Base-by-base conservation (phyloP, 148 eudicot species). In the Heliamphora exappendiculata region DNA sequence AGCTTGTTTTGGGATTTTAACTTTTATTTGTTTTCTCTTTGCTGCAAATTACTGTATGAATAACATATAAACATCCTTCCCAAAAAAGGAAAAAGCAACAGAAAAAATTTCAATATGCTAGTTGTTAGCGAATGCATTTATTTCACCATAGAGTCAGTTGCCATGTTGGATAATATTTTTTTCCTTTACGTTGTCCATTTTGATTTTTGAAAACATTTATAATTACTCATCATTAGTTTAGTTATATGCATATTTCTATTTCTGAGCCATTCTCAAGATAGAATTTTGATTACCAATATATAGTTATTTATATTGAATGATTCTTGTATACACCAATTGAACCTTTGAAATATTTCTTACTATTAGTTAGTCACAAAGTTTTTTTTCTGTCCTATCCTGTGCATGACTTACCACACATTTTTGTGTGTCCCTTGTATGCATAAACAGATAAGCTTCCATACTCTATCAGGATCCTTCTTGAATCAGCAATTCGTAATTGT, bases 401-500 rank as follows among this genome's bases (percentile, higher is more conserved):
- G 47, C 1, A n/a, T 7, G 58, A 63, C 70, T 31, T 45, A 60
- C 20, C 67, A 58, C 39, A 28, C 36, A 10, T 47, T 20, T 41
- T 33, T 70, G 66, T 33, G 11, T 55, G 71, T 45, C 76, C 13
- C 16, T 26, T 19, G 10, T 39, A 51, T 57, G 69, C 6, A 70
- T 26, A 31, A 72, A n/a, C 84, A 89, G 92, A 87, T 62, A 89
- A 87, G 83, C 82, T 89, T 70, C 92, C 92, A 0, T 89, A 87
- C 78, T 87, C 92, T 45, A 89, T 89, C n/a, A 85, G 87, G 79
- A 87, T 87, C 58, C 89, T 89, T 79, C 85, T 89, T 58, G 92
- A 89, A 82, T 89, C 92, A 58, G 89, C 90, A 11, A 87, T 89
- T 62, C 90, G 87, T 72, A 87, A 89, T 47, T 89, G 92, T 72